Base-by-base conservation (phyloP, 169 alveolate species). In the Cardiosporidium cionae region DNA sequence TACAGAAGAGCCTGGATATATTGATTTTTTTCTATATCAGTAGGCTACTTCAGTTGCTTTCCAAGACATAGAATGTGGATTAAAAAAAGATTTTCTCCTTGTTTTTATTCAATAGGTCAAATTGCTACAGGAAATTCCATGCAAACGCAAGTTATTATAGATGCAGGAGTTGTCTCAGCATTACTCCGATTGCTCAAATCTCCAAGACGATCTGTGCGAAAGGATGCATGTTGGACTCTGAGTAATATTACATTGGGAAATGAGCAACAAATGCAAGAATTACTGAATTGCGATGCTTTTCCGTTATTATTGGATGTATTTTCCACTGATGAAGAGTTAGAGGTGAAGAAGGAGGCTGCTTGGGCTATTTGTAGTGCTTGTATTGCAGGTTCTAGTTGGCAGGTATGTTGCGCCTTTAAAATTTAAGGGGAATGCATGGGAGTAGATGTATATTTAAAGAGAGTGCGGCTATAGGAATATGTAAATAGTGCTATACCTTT, bases 291-390 rank as follows among this genome's bases (percentile, higher is more conserved):
- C 63, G 95, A 91, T 32, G 77, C 90, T 33, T 83, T 93, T 6
- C 93, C 89, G 7, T 92, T 89, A 35, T 86, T 94, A 53, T 79
- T 93, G 63, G 87, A 93, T 71, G 72, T 91, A 52, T 82, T 91
- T 85, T 52, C n/a, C n/a, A n/a, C 88, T 54, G 90, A 90, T 32
- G 96, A 93, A 70, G 98, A 94, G 73, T 88, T 86, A 72, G 98
- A 94, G 65, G 91, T 96, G 34, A 88, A 92, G 86, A 91, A 93
- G 85, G 99, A 97, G 88, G 99, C 99, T 25, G 97, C 97, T 32
- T 96, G 98, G 98, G 98, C 99, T 3, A 88, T 97, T 65, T 91
- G 97, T 79, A 97, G 96, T 80, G 97, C 98, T 4, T 93, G 98
- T 32, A 89, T 97, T 22, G 91, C 92, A 5, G 96, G 94, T 44